Base-by-base conservation (phyloP, 495 filamentous ascomycete species). In the Lasiosphaeria miniovina region DNA sequence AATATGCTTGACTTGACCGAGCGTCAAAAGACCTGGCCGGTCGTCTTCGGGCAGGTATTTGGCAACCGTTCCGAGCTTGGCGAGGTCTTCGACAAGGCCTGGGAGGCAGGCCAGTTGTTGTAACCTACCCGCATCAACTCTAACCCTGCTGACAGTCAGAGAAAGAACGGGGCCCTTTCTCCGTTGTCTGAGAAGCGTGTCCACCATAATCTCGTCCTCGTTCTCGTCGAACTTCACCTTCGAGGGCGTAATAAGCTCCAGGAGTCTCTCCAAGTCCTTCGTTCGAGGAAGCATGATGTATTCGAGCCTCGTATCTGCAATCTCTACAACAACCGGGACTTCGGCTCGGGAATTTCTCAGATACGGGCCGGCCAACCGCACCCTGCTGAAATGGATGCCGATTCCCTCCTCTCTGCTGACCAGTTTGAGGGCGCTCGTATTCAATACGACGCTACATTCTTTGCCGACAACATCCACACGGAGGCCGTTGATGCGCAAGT, bases 31-130 rank as follows among this genome's bases (percentile, higher is more conserved):
- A 0, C 95, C 95, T 12, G 95, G 95, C 0, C 94, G 85, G 61
- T 97, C 93, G 74, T 98, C 95, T 68, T 98, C 92, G 0, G 95
- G 93, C 4, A 99, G 79, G 66, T 98, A 97, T 66, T 96, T 97
- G 11, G 94, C 84, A 33, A 98, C 91, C 6, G 86, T 94, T 10
- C 91, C 88, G 6, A 98, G 76, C 64, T 86, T 87, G 12, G 88
- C 80, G 38, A 98, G 59, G 67, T 99, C 95, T 46, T 88, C 85
- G 1, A 80, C 84, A 6, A 99, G 79, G 15, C 77, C 78, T n/a
- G 85, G 77, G 6, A 99, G 73, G 46, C 80, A 79, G 15, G 78
- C 71, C 11, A 96, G 67, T 48, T 86, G 83, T 36, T 83, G 76
- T 10, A 89, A 65, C 48, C 83, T 82, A 1, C 77, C 76, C 10